Evolutionary conservation across 2,329 filamentous ascomycete species (phyloP), one percentile per base, ranked within the genome.

Genomic region (Xenosphaeropsis pyriputrescens): DNA sequence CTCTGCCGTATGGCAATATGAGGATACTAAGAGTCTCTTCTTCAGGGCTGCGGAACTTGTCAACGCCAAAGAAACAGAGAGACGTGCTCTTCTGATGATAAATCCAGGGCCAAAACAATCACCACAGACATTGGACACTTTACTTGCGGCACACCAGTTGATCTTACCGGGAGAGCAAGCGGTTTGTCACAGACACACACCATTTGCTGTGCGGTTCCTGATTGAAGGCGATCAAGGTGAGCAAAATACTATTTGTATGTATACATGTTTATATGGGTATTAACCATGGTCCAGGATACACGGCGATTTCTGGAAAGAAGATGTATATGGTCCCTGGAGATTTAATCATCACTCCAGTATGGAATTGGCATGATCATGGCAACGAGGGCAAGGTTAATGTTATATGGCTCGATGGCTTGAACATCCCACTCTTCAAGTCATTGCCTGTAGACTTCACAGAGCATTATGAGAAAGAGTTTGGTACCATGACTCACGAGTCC

Each of bases 341-440:
- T 43, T 56, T 66, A 5, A 64, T 67, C 26, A 45, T 67, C 1
- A 67, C 63, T 0, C 63, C 63, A 0, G 59, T 55, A 1, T 66
- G 63, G 63, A 59, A 64, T 42, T 67, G 59, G 52, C 62, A 64
- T 41, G 62, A 66, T 43, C 63, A 66, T 41, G 64, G 63, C 5
- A 65, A 66, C 35, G 61, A 66, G 32, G 61, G 62, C 1, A 51
- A 51, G 1, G 55, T 56, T 2, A 59, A 60, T 1, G 62, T 65
- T 56, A 63, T 66, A 32, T 66, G 63, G 63, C 51, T 67, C 2
- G 63, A 66, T 42, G 61, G 58, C 1, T 46, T 67, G 2, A 59
- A 65, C 47, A 44, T 65, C 30, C 63, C 62, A 0, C 50, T 51
- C 14, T 67, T 63, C 42, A 50, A 52, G 15, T 56, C 58, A 41